Evolutionary conservation across 1,284 basidiomycete genomes (phyloP).

Genomic region (Stygiomarasmius scandens): DNA sequence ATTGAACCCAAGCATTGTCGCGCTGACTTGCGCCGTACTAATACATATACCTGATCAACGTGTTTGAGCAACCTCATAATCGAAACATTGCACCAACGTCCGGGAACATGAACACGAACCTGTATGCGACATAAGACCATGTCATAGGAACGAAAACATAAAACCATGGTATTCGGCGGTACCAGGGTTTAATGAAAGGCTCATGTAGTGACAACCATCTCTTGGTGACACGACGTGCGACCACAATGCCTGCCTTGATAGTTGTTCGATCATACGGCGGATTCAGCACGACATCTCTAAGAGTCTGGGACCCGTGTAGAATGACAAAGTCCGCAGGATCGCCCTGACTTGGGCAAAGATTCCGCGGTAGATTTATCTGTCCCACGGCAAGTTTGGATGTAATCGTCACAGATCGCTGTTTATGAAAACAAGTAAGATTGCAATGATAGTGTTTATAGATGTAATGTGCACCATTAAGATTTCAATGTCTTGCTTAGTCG

Average conservation of each 20-base stretch:
- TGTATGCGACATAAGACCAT: slow-evolving; percentile 4
- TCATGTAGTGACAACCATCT: slow-evolving; percentile 12
- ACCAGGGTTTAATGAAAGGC: not conserved
- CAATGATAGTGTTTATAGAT: slow-evolving; percentile 7
- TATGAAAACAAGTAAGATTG: not conserved
- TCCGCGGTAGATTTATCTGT: slow-evolving; percentile 20
- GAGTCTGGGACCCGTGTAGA: slow-evolving; percentile 48
- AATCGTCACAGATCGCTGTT: slow-evolving; percentile 48
- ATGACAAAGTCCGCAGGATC: slow-evolving; percentile 63
- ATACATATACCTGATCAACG: too few relatives aligned
- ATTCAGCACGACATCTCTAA: slow-evolving; percentile 50
- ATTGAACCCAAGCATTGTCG: too few relatives aligned
- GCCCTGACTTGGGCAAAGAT: slow-evolving; percentile 41
- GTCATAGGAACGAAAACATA: slow-evolving; percentile 7
- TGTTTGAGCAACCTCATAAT: too few relatives aligned
- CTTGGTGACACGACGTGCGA: slow-evolving; percentile 31
- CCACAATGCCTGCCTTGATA: slow-evolving; percentile 36
- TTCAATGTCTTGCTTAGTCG: slow-evolving; percentile 46
- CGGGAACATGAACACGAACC: too few relatives aligned
- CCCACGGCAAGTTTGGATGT: slow-evolving; percentile 53
- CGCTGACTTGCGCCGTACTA: too few relatives aligned
- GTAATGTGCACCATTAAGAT: slow-evolving; percentile 48
- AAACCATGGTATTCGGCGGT: slow-evolving; percentile 4
- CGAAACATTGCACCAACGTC: too few relatives aligned
- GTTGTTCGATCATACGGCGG: slow-evolving; percentile 49